Conservation (phyloP, 2,329 filamentous ascomycete species). For the Atkinsonella hypoxylon region DNA sequence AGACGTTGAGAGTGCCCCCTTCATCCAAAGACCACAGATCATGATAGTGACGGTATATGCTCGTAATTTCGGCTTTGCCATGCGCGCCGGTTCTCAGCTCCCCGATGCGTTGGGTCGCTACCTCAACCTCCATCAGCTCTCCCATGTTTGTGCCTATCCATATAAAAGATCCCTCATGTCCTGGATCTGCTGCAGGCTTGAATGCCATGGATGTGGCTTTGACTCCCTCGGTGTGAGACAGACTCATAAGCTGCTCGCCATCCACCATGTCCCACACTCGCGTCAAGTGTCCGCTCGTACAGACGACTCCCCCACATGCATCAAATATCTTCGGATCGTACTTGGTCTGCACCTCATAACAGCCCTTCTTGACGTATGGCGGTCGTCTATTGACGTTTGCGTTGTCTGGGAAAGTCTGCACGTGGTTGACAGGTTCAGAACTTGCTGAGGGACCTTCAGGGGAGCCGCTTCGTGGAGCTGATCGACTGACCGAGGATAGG, state of each 20-base stretch:
- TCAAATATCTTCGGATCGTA: constrained; percentile 82
- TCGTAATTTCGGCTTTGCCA: constrained; percentile 64
- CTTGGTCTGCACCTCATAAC: constrained; percentile 67
- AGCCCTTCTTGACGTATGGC: constrained; percentile 59
- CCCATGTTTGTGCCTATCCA: constrained; percentile 88
- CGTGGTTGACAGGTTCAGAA: constrained; percentile 35
- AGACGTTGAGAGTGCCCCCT: constrained; percentile 73
- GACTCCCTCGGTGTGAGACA: constrained; percentile 74
- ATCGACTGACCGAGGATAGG: constrained; percentile 9
- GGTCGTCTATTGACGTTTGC: constrained; percentile 75
- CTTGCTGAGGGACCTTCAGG: constrained; percentile 14
- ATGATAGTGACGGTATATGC: constrained; percentile 74
- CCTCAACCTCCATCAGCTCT: constrained; percentile 81
- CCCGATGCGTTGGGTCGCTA: constrained; percentile 59
- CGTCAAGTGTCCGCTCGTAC: constrained; percentile 76
- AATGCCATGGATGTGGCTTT: constrained; percentile 76
- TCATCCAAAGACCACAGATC: constrained; percentile 95
- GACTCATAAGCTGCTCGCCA: constrained; percentile 68
- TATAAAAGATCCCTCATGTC: constrained; percentile 67
- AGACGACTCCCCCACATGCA: constrained; percentile 77
- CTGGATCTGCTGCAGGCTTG: constrained; percentile 65
- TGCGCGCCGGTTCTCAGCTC: constrained; percentile 61
- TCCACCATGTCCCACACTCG: constrained; percentile 78
- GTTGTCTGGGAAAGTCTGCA: constrained; percentile 67
- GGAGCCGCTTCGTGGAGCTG: not conserved